Conservation (phyloP, 306 rosid species). For the Citrullus colocynthis region DNA sequence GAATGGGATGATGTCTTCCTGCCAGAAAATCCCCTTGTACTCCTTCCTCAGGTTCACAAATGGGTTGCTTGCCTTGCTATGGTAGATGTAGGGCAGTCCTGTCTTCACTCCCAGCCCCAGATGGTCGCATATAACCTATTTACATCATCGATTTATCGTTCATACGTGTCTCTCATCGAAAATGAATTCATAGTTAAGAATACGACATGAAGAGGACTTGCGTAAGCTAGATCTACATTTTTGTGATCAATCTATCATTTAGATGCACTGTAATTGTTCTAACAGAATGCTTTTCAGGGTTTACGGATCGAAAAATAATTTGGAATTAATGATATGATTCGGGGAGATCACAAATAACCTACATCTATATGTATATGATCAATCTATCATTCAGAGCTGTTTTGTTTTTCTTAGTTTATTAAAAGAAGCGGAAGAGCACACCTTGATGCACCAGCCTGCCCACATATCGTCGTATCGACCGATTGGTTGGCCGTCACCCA, state of each 20-base stretch:
- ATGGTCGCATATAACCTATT: constrained; percentile 63
- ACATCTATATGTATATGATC: not conserved
- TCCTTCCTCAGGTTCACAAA: constrained; percentile 65
- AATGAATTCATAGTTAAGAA: not conserved
- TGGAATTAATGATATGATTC: not conserved
- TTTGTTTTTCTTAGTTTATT: not conserved
- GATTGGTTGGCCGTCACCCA: constrained; percentile 92
- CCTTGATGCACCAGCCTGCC: constrained; percentile 94
- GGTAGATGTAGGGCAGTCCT: constrained; percentile 68
- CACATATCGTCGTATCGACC: constrained; percentile 91
- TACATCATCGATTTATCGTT: not conserved
- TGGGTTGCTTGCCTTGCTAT: constrained; percentile 60
- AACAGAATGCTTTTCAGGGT: not conserved
- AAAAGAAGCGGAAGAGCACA: not conserved
- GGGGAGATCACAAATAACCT: not conserved
- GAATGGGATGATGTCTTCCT: constrained; percentile 66
- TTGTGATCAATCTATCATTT: not conserved
- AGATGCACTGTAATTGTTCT: not conserved
- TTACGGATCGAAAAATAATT: not conserved
- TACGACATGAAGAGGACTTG: not conserved
- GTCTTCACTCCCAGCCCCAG: constrained; percentile 82
- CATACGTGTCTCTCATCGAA: not conserved
- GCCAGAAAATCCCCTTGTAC: constrained; percentile 65
- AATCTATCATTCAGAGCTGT: not conserved
- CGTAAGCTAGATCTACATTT: not conserved